A percentile compares a stretch with the other conserved stretches of the same genome.
phyloP scores from a whole-genome alignment of 2,329 filamentous ascomycete species.

The Ilyonectria robusta region DNA sequence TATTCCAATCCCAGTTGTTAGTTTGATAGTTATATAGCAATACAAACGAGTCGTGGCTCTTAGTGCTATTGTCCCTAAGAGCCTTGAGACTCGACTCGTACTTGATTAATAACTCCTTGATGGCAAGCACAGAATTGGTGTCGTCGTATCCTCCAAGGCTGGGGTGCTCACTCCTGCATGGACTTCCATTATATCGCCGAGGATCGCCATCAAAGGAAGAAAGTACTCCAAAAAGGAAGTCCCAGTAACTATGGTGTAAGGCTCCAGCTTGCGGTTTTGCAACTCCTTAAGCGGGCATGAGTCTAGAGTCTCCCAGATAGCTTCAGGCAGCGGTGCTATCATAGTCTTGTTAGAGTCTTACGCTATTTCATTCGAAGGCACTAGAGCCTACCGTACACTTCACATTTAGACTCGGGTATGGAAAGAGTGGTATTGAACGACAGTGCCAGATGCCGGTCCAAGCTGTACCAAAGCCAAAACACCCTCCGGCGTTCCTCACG shows the following conservation, averaged over 20 bases:
- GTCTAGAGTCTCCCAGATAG: too few relatives aligned
- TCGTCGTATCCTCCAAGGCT: conserved; percentile 49
- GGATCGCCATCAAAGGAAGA: conserved; percentile 62
- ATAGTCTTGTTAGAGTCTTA: too few relatives aligned
- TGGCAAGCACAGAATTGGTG: neutral
- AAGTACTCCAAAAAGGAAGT: conserved; percentile 65
- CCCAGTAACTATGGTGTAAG: conserved; percentile 56
- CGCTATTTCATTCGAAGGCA: too few relatives aligned
- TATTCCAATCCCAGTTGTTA: conserved; percentile 19
- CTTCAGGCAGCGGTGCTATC: too few relatives aligned
- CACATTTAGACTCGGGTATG: conserved; percentile 62
- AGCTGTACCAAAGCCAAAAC: conserved; percentile 63
- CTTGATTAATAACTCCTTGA: neutral
- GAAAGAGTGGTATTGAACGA: conserved; percentile 61
- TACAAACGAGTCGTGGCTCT: too few relatives aligned
- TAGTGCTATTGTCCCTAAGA: conserved; percentile 45
- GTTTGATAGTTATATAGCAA: too few relatives aligned
- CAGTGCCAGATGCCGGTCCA: conserved; percentile 63
- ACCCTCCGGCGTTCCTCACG: conserved; percentile 61
- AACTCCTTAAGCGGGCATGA: too few relatives aligned
- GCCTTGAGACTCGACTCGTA: conserved; percentile 16
- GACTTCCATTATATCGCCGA: conserved; percentile 64
- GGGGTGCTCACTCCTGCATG: conserved; percentile 60
- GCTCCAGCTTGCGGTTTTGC: conserved; percentile 22
- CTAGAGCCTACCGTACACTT: too few relatives aligned